Conservation (phyloP, 768 basidiomycete species). For the Termitomyces sp. region DNA sequence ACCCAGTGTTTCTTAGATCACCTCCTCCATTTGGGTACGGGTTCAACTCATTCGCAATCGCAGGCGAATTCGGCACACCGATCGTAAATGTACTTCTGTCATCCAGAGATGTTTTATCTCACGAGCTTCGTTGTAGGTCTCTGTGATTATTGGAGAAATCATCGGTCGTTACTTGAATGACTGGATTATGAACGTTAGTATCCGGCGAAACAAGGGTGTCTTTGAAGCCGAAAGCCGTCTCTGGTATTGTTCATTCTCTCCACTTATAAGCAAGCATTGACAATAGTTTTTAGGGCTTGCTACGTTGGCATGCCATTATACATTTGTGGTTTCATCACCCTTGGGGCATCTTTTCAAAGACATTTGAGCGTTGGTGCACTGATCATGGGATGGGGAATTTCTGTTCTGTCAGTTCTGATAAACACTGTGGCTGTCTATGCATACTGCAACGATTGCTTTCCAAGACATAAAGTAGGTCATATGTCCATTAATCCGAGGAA, state of each 20-base stretch:
- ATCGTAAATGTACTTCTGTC: constrained; percentile 20
- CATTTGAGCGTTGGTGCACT: constrained; percentile 40
- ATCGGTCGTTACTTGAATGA: constrained; percentile 33
- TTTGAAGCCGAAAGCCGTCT: constrained; percentile 43
- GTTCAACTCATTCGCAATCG: constrained; percentile 33
- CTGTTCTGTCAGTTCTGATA: constrained; percentile 43
- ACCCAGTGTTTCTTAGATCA: constrained; percentile 19
- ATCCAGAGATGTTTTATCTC: not conserved
- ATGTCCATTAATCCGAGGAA: not conserved
- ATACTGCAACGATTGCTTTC: constrained; percentile 47
- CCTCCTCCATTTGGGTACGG: constrained; percentile 29
- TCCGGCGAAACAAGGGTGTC: constrained; percentile 32
- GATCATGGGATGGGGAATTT: constrained; percentile 59
- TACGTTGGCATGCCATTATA: constrained; percentile 50
- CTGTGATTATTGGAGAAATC: constrained; percentile 33
- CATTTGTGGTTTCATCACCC: constrained; percentile 45
- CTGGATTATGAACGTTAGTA: constrained; percentile 26
- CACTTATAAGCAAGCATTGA: not conserved
- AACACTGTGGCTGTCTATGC: constrained; percentile 52
- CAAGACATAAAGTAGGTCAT: constrained; percentile 30
- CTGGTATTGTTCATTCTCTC: constrained; percentile 27
- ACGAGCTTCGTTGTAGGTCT: constrained; percentile 17
- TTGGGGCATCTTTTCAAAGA: constrained; percentile 47
- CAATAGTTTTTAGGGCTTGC: constrained; percentile 35
- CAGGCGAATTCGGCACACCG: constrained; percentile 35